phyloP scores from a whole-genome alignment of 495 filamentous ascomycete species.

The Neurospora sp. region DNA sequence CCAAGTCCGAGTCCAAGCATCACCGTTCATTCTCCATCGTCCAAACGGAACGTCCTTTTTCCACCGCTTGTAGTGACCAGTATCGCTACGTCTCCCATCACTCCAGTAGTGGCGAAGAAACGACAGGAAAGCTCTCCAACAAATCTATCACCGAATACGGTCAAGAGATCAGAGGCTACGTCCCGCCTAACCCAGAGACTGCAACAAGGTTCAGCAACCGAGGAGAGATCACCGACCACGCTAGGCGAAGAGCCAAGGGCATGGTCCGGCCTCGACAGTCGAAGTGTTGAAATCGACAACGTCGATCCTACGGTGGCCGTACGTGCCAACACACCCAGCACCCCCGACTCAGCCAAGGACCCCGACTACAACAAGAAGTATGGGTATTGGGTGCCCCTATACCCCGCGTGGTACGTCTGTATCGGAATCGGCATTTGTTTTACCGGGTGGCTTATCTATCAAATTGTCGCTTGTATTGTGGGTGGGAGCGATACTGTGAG shows the following conservation, averaged over 20 bases:
- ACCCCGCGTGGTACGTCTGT: too few species aligned
- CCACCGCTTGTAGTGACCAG: too few species aligned
- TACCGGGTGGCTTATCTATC: too few species aligned
- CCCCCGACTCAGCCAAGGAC: background rate
- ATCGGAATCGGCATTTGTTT: too few species aligned
- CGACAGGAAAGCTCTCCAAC: background rate
- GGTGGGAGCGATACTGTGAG: too few species aligned
- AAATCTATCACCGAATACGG: background rate
- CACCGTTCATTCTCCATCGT: too few species aligned
- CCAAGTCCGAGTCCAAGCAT: too few species aligned
- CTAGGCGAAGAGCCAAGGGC: background rate
- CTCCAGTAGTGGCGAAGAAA: too few species aligned
- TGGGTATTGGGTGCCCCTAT: too few species aligned
- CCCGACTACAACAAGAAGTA: background rate
- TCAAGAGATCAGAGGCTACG: background rate
- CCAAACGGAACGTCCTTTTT: too few species aligned
- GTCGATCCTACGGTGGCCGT: rapidly evolving
- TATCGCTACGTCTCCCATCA: too few species aligned
- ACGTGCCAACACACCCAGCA: background rate
- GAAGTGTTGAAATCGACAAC: background rate
- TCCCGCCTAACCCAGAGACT: background rate
- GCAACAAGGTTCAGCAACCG: background rate
- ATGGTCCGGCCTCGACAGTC: background rate
- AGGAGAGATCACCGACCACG: background rate
- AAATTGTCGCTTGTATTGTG: too few species aligned